These are phyloP conservation scores for Acanthamoeba healyi DNA, from an alignment of 208 protist genomes.

Conservation along the genomic window DNA sequence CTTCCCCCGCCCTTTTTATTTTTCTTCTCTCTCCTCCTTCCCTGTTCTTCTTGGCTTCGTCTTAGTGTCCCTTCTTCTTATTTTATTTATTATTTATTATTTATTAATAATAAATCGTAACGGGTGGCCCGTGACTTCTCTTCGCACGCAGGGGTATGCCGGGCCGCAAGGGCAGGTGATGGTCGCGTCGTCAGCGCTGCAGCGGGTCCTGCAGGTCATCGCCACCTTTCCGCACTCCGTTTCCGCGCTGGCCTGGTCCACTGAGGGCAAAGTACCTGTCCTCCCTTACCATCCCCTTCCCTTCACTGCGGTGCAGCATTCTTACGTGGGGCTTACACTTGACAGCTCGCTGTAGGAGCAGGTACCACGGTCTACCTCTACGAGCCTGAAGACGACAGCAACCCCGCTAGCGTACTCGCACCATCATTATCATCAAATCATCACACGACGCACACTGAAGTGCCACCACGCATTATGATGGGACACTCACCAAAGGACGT, in stretches of 20 bases:
- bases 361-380: slow-evolving; percentile 56
- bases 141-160: slow-evolving; percentile 10
- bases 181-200: slow-evolving; percentile 28
- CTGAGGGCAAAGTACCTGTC: background rate
- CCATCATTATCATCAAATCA: too few relatives aligned
- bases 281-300: slow-evolving; percentile 14
- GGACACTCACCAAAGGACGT: background rate
- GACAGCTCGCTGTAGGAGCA: slow-evolving; percentile 19
- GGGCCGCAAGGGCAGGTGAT: background rate
- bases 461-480: background rate
- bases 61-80: too few relatives aligned
- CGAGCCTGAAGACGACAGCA: background rate
- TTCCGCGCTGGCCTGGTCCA: background rate
- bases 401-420: too few relatives aligned
- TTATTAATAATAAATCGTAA: too few relatives aligned
- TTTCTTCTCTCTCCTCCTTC: too few relatives aligned
- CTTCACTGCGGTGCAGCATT: too few relatives aligned
- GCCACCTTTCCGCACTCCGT: background rate
- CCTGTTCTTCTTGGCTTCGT: too few relatives aligned
- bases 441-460: too few relatives aligned
- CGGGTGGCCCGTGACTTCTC: too few relatives aligned
- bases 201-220: slow-evolving; percentile 35
- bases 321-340: background rate
- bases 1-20: background rate
- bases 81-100: background rate